Evolutionary conservation across 371 early-diverging fungal genomes (phyloP).

Genomic region (Zopfochytrium polystomum): DNA sequence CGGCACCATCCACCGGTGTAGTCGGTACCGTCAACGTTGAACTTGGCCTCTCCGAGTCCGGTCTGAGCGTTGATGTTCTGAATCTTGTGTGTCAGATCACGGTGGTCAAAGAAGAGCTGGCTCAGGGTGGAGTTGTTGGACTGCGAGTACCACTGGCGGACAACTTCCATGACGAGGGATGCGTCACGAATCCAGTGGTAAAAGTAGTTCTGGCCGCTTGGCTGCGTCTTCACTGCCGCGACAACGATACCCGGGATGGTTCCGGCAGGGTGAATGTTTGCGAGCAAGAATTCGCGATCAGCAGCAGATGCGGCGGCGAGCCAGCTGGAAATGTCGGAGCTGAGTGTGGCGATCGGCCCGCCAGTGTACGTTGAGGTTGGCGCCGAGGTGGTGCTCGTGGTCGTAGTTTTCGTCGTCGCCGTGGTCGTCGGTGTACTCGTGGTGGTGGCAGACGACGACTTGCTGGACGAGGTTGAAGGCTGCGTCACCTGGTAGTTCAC

Average conservation of each 20-base stretch:
- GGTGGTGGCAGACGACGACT: background rate
- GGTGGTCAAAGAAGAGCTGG: constrained; percentile 4
- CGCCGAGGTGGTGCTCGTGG: too few species aligned
- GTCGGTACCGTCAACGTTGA: constrained; percentile 41
- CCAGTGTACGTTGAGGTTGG: too few species aligned
- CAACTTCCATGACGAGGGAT: constrained; percentile 18
- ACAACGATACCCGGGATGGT: constrained; percentile 12
- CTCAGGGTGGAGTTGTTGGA: constrained; percentile 19
- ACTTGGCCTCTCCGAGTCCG: constrained; percentile 84
- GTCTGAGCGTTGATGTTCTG: constrained; percentile 2
- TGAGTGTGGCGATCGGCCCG: too few species aligned
- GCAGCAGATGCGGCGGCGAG: constrained; percentile 5
- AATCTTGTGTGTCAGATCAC: constrained; percentile 1
- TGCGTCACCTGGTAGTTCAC: constrained; percentile 20
- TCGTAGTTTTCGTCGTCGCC: background rate
- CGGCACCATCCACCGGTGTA: constrained; percentile 58
- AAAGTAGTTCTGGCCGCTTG: constrained; percentile 7
- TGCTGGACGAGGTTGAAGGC: background rate
- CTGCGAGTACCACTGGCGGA: constrained; percentile 8
- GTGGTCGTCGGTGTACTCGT: background rate
- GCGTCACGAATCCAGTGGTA: constrained; percentile 21
- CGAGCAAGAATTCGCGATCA: background rate
- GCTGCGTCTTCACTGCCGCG: constrained; percentile 10
- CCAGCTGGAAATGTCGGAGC: constrained; percentile 13
- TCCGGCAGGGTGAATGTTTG: constrained; percentile 11